Percentiles rank a stretch among this genome's conserved stretches.
phyloP scores from a whole-genome alignment of 2,329 filamentous ascomycete species.

The Teratosphaeria epicoccoides region DNA sequence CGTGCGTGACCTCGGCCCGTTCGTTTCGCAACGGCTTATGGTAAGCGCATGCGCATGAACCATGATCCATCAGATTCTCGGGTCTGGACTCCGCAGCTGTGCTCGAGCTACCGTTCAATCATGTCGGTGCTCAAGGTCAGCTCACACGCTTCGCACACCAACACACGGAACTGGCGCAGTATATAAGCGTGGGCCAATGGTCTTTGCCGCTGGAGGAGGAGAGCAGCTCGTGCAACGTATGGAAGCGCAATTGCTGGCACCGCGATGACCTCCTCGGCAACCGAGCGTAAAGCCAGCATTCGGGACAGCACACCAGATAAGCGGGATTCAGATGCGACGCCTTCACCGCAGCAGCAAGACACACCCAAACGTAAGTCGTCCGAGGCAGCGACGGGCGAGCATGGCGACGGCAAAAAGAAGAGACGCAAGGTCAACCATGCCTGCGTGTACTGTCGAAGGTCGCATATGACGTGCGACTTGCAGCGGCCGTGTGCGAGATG shows the following conservation, averaged over 20 bases:
- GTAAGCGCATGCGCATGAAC: neutral
- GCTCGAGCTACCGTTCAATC: neutral
- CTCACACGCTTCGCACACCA: neutral
- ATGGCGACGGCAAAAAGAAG: slow-evolving; percentile 33
- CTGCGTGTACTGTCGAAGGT: slow-evolving; percentile 43
- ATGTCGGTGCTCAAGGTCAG: neutral
- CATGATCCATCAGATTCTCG: no score
- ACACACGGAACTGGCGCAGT: neutral
- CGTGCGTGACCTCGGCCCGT: neutral
- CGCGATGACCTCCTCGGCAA: neutral
- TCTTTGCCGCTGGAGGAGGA: neutral
- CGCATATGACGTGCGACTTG: slow-evolving; percentile 47
- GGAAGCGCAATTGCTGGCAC: neutral
- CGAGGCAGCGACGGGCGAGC: slow-evolving; percentile 8
- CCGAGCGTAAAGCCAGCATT: neutral
- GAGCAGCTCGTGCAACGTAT: neutral
- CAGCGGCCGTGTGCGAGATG: slow-evolving; percentile 94
- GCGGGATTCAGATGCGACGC: neutral
- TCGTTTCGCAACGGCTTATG: neutral
- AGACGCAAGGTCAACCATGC: slow-evolving; percentile 46
- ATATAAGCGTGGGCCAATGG: neutral
- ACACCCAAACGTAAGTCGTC: slow-evolving; percentile 16
- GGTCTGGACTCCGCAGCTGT: neutral
- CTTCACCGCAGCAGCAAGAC: neutral
- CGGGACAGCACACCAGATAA: neutral